Evolutionary conservation across 2,329 filamentous ascomycete genomes (phyloP), one percentile per base, ranked within the genome.

Genomic region (Onygenales sp.): DNA sequence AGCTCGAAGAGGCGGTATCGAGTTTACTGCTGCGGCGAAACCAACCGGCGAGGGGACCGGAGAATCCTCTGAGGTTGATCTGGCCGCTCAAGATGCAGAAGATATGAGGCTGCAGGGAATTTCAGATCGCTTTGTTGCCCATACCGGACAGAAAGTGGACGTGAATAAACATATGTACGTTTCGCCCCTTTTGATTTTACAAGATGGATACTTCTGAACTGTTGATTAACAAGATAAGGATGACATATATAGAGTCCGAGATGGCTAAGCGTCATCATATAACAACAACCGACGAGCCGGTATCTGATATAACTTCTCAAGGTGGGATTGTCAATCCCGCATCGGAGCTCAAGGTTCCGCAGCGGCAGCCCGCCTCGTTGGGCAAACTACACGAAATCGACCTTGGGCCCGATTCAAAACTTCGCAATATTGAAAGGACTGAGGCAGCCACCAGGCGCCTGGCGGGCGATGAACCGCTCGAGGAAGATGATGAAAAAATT

Each of bases 191-290:
- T 54, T 14, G 48, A 50, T 10, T 7, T 46, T 45, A 13, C 38
- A 39, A 9, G 31, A 39, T 43, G 38, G 35, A 39, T 43, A 21
- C 43, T 10, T 17, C 33, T 44, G 51, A 43, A 31, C 39, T 62
- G 61, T 59, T 57, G 63, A 71, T 79, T 85, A 78, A 85, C 79
- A 70, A 71, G 72, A 74, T 77, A 78, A 85, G 82, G 81, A 79
- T 79, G 74, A 77, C 76, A 61, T 85, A 80, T 72, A 78, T 85
- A 85, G 82, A 84, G 66, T 77, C 79, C 57, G 80, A 83, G 67
- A 70, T 84, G 72, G 80, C 81, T 75, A 81, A 79, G 69, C 71
- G 60, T 60, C 57, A 59, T 47, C 44, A 45, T 55, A 43, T 6
- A n/a, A 31, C 36, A 45, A 41, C 38, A n/a, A 21, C 31, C 39